These are phyloP conservation scores for Phytophthora citricola DNA, from an alignment of 352 stramenopile genomes.

Conservation along the genomic window DNA sequence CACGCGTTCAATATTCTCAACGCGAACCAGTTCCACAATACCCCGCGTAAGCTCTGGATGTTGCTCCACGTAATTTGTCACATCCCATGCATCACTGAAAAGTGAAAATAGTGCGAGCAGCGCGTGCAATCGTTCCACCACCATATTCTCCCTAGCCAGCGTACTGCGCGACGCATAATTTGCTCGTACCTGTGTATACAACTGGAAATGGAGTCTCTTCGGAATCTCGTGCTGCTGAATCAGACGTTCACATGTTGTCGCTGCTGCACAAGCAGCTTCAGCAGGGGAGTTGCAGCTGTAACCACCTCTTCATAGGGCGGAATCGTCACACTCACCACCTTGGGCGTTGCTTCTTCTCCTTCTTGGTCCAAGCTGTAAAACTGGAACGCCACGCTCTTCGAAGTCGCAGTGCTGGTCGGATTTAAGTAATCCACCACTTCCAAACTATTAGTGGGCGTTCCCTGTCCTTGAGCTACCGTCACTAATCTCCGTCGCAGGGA, in stretches of 20 bases:
- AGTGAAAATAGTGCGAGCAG: conserved; percentile 79
- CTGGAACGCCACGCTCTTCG: conserved; percentile 54
- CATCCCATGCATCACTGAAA: conserved; percentile 78
- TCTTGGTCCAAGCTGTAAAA: conserved; percentile 63
- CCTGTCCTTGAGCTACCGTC: conserved; percentile 54
- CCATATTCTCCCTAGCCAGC: conserved; percentile 49
- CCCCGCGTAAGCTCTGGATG: conserved; percentile 76
- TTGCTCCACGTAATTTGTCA: conserved; percentile 81
- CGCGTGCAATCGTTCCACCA: conserved; percentile 76
- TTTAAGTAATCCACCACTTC: conserved; percentile 75
- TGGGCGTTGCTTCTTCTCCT: conserved; percentile 19
- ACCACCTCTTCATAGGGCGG: conserved; percentile 42
- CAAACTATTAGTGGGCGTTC: conserved; percentile 53
- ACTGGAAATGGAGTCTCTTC: conserved; percentile 70
- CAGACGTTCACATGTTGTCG: conserved; percentile 59
- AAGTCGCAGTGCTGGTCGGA: conserved; percentile 4
- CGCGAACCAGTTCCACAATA: conserved; percentile 78
- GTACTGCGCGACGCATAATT: conserved; percentile 45
- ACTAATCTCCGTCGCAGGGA: conserved; percentile 62
- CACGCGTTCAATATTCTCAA: conserved; percentile 70
- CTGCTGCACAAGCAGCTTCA: conserved; percentile 45
- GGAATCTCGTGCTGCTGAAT: conserved; percentile 63
- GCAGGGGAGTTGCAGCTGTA: conserved; percentile 14
- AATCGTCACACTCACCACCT: conserved; percentile 53
- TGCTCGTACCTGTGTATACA: conserved; percentile 72